These are phyloP conservation scores for Acorus gramineus DNA, from an alignment of 106 monocot genomes.

Conservation along the genomic window DNA sequence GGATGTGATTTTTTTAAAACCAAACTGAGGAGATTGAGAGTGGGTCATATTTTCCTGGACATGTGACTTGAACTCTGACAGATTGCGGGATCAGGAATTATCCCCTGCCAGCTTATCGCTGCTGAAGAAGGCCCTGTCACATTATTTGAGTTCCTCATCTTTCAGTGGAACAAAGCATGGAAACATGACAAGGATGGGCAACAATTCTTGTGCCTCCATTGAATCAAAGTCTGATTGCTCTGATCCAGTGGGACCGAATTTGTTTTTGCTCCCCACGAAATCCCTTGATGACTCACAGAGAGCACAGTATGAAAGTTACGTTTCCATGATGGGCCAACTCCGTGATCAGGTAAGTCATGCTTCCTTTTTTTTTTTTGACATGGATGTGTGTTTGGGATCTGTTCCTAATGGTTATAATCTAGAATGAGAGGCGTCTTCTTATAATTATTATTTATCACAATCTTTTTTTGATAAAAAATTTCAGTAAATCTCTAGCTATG, in stretches of 20 bases:
- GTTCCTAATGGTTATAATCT: no score
- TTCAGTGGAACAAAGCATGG: slow-evolving; percentile 20
- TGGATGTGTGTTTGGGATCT: no score
- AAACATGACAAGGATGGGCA: slow-evolving; percentile 6
- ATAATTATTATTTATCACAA: no score
- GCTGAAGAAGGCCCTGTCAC: slow-evolving; percentile 37
- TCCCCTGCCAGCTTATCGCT: slow-evolving; percentile 34
- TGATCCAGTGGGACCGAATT: slow-evolving; percentile 18
- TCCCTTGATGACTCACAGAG: slow-evolving; percentile 20
- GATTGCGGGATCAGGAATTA: slow-evolving; percentile 57
- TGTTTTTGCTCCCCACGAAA: slow-evolving; percentile 67
- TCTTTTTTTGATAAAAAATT: no score
- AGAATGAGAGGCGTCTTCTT: no score
- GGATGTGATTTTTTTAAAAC: no score
- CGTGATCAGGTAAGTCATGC: slow-evolving; percentile 38
- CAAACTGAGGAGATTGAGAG: no score
- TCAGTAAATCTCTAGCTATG: no score
- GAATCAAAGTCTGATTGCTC: slow-evolving; percentile 9
- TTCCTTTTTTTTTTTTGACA: no score
- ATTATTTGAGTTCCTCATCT: slow-evolving; percentile 48
- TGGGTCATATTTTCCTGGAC: background rate
- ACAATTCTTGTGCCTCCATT: slow-evolving; percentile 16
- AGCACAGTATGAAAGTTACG: slow-evolving; percentile 34
- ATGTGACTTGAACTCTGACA: slow-evolving; percentile 12
- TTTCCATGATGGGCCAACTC: slow-evolving; percentile 37